A percentile compares a stretch with the other conserved stretches of the same genome.
phyloP scores from a whole-genome alignment of 2,329 filamentous ascomycete species.

The Byssothecium circinans region DNA sequence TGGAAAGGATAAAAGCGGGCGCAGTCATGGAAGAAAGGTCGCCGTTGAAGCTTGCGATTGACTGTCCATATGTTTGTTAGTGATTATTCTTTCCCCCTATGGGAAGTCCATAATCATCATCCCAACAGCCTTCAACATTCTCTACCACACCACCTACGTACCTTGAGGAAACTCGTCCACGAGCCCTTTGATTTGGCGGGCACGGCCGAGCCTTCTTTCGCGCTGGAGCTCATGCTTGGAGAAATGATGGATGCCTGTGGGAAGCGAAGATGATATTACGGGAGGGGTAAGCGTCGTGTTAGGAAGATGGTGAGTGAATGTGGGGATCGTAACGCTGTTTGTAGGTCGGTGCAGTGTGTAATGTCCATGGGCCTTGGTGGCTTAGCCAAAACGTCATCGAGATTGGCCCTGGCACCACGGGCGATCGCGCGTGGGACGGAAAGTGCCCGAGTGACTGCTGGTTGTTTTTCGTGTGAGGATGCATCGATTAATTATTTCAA shows the following conservation, averaged over 20 bases:
- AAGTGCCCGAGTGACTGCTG: not conserved
- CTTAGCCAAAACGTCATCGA: conserved; percentile 14
- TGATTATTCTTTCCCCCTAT: not conserved
- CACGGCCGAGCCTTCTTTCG: conserved; percentile 51
- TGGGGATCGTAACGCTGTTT: not conserved
- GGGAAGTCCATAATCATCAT: too few species aligned
- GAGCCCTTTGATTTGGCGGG: conserved; percentile 50
- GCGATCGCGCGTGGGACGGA: not conserved
- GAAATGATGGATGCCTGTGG: not conserved
- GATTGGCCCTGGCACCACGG: not conserved
- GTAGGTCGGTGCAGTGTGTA: not conserved
- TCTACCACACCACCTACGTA: conserved; percentile 17
- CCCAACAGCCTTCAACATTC: not conserved
- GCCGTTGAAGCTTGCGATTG: conserved; percentile 58
- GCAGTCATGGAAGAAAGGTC: conserved; percentile 60
- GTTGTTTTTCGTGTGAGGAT: not conserved
- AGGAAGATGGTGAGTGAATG: not conserved
- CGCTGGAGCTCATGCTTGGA: conserved; percentile 20
- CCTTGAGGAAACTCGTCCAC: conserved; percentile 55
- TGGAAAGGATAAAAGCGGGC: conserved; percentile 58
- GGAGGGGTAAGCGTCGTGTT: not conserved
- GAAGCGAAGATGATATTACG: not conserved
- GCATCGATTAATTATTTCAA: not conserved
- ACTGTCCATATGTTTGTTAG: conserved; percentile 34
- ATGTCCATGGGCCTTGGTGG: conserved; percentile 2